Percentiles rank a stretch among this genome's conserved stretches.
These are phyloP conservation scores for Saccharomycopsis malanga DNA, from an alignment of 805 yeast genomes.

Conservation along the genomic window DNA sequence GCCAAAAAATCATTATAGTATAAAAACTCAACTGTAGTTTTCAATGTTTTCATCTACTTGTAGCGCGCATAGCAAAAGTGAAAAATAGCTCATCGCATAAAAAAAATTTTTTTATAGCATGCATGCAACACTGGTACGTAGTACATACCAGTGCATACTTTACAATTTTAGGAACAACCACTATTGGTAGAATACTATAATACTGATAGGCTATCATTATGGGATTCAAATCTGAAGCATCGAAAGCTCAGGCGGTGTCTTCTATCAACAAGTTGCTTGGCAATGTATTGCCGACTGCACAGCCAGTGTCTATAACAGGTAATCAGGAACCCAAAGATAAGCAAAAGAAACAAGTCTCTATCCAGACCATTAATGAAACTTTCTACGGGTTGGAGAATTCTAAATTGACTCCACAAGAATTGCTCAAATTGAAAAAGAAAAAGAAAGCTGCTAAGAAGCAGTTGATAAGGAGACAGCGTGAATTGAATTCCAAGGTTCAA, in stretches of 20 bases:
- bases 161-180: too few relatives aligned
- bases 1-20: too few relatives aligned
- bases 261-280: constrained; percentile 38
- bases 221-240: constrained; percentile 2
- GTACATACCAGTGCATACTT: too few relatives aligned
- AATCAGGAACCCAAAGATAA: constrained; percentile 14
- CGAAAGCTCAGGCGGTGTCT: constrained; percentile 4
- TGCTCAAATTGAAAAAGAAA: constrained; percentile 30
- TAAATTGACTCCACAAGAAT: constrained; percentile 30
- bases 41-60: too few relatives aligned
- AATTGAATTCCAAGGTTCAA: constrained; percentile 25
- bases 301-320: constrained; percentile 18
- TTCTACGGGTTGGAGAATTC: constrained; percentile 28
- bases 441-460: constrained; percentile 29
- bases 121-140: too few relatives aligned
- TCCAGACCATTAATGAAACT: constrained; percentile 34
- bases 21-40: too few relatives aligned
- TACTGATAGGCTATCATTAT: background rate
- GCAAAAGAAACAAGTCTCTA: constrained; percentile 21
- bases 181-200: too few relatives aligned
- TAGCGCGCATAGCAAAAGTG: too few relatives aligned
- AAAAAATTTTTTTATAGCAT: too few relatives aligned
- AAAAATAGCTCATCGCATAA: too few relatives aligned
- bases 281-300: constrained; percentile 33
- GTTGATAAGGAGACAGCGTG: constrained; percentile 24